phyloP scores from a whole-genome alignment of 768 basidiomycete species.

The Hypsizygus marmoreus region DNA sequence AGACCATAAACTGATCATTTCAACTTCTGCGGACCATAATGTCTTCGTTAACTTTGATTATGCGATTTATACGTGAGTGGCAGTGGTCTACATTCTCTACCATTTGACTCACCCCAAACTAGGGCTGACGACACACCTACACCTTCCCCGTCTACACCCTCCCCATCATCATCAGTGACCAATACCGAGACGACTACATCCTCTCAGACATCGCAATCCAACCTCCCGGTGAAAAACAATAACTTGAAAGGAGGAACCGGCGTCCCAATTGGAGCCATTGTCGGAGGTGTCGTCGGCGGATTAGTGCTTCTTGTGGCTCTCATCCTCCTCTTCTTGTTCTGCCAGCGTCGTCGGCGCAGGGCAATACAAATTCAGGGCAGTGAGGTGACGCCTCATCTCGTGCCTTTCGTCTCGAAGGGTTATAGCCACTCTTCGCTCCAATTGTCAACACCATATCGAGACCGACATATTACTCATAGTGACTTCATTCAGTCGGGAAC shows the following conservation, averaged over 20 bases:
- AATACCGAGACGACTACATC: too few relatives aligned
- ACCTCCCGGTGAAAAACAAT: too few relatives aligned
- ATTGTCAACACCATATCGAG: too few relatives aligned
- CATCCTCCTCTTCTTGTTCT: slow-evolving; percentile 1
- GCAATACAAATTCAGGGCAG: not conserved
- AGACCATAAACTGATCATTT: slow-evolving; percentile 31
- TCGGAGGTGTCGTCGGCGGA: slow-evolving; percentile 12
- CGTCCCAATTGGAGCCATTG: slow-evolving; percentile 14
- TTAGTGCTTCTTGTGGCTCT: slow-evolving; percentile 5
- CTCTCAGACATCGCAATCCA: too few relatives aligned
- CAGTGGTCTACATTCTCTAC: not conserved
- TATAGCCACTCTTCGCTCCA: not conserved
- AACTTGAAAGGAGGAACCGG: too few relatives aligned
- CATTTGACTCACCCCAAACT: not conserved
- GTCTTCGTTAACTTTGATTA: slow-evolving; percentile 44
- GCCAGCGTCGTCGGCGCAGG: not conserved
- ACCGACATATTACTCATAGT: slow-evolving; percentile 13
- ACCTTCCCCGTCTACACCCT: too few relatives aligned
- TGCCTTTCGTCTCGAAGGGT: not conserved
- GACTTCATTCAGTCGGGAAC: slow-evolving; percentile 9
- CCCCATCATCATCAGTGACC: too few relatives aligned
- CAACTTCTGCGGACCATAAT: slow-evolving; percentile 29
- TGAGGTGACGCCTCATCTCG: not conserved
- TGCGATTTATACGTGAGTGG: slow-evolving; percentile 39
- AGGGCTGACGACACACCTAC: slow-evolving; percentile 8